These are phyloP conservation scores for Carex littledalei DNA, from an alignment of 176 grass and related monocot species.

Conservation along the genomic window DNA sequence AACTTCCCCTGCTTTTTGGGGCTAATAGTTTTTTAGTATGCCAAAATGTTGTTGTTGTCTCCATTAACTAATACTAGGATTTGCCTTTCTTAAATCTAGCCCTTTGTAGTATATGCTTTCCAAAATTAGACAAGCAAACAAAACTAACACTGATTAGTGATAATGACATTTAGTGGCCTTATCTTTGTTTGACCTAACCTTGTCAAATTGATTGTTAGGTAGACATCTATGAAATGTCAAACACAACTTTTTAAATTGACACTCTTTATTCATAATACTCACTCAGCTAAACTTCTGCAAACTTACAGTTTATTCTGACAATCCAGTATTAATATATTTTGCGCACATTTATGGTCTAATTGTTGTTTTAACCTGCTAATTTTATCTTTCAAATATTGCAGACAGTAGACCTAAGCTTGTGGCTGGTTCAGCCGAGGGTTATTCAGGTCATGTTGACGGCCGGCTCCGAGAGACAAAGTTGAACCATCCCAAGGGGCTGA, in stretches of 20 bases:
- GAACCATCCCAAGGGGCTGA: slow-evolving; percentile 90
- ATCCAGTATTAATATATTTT: not conserved
- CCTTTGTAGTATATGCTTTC: not conserved
- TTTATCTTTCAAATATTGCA: slow-evolving; percentile 31
- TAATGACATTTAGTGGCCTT: slow-evolving; percentile 24
- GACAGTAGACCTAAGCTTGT: slow-evolving; percentile 95
- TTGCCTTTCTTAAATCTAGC: too few species aligned
- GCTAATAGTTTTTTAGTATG: not conserved
- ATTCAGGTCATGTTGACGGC: slow-evolving; percentile 85
- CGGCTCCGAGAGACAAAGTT: slow-evolving; percentile 58
- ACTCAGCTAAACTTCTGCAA: not conserved
- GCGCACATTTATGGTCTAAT: not conserved
- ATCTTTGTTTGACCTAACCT: slow-evolving; percentile 12
- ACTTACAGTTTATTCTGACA: not conserved
- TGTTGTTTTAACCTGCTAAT: too few species aligned
- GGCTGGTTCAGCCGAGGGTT: slow-evolving; percentile 74
- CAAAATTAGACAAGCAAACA: slow-evolving; percentile 11
- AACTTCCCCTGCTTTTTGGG: not conserved
- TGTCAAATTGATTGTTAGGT: slow-evolving; percentile 12
- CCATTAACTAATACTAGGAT: not conserved
- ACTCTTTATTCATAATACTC: not conserved
- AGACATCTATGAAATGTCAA: not conserved
- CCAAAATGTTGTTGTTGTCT: slow-evolving; percentile 5
- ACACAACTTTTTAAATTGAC: not conserved
- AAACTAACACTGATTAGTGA: slow-evolving; percentile 11